Evolutionary conservation across 2,329 filamentous ascomycete species (phyloP).

Genomic region (Aspergillus tanneri): DNA sequence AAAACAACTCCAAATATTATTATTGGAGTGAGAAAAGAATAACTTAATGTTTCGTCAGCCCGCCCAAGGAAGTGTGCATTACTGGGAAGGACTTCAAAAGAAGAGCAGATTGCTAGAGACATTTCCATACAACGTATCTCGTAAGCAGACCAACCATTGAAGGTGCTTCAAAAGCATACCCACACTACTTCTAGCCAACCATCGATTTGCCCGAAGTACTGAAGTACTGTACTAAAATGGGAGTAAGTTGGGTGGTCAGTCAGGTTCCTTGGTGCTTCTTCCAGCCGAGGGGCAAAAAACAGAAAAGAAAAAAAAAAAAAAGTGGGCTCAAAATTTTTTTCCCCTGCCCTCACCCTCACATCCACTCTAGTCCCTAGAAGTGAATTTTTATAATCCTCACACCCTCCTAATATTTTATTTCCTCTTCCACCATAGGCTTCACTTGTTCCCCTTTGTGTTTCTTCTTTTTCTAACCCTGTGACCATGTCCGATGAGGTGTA

Average conservation of each 20-base stretch:
- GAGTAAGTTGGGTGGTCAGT: neutral
- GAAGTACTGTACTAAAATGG: neutral
- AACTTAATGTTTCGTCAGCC: too few species aligned
- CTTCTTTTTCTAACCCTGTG: constrained; percentile 22
- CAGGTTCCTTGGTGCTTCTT: neutral
- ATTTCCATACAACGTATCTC: too few species aligned
- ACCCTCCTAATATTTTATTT: constrained; percentile 15
- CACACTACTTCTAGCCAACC: too few species aligned
- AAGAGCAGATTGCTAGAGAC: too few species aligned
- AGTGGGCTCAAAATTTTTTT: constrained; percentile 24
- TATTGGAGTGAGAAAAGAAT: too few species aligned
- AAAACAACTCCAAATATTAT: too few species aligned
- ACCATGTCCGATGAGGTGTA: constrained; percentile 95
- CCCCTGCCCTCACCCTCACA: constrained; percentile 16
- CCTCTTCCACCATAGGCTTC: constrained; percentile 11
- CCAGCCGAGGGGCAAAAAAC: constrained; percentile 13
- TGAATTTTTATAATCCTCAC: constrained; percentile 18
- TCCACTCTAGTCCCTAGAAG: constrained; percentile 23
- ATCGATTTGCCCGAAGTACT: too few species aligned
- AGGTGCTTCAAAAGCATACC: too few species aligned
- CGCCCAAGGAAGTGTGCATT: too few species aligned
- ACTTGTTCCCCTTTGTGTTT: constrained; percentile 12
- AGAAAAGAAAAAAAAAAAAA: constrained; percentile 13
- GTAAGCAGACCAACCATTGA: too few species aligned
- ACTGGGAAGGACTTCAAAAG: too few species aligned